Conservation (phyloP, 2,329 filamentous ascomycete genomes). For the Cercospora sojina region DNA sequence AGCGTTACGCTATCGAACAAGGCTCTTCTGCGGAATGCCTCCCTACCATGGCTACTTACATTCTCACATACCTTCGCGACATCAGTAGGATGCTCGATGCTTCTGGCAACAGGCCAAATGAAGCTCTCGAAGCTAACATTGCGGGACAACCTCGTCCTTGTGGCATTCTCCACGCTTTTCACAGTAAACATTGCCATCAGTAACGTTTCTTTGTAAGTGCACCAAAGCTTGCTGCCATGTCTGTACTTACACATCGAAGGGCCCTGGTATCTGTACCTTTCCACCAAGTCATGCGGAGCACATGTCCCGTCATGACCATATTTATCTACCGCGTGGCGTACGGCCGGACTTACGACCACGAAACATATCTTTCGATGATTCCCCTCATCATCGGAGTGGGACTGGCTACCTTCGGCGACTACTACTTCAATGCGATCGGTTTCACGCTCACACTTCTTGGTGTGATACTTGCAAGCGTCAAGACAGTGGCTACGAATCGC, state of each 20-base stretch:
- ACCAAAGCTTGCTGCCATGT: not conserved
- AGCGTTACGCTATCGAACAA: conserved; percentile 61
- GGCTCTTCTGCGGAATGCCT: conserved; percentile 54
- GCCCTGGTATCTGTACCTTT: conserved; percentile 59
- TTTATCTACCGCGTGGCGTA: conserved; percentile 61
- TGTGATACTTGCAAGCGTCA: conserved; percentile 44
- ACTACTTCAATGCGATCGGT: conserved; percentile 59
- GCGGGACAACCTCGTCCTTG: conserved; percentile 55
- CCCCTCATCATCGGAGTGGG: conserved; percentile 62
- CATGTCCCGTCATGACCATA: conserved; percentile 61
- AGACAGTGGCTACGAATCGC: conserved; percentile 64
- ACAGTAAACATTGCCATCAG: conserved; percentile 65
- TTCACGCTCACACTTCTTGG: conserved; percentile 42
- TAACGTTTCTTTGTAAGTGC: conserved; percentile 57
- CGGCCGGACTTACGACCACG: conserved; percentile 55
- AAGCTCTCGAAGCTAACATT: conserved; percentile 53
- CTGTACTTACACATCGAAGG: conserved; percentile 11
- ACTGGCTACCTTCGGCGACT: conserved; percentile 62
- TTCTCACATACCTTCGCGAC: conserved; percentile 59
- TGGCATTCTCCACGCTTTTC: conserved; percentile 61
- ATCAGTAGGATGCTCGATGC: conserved; percentile 54
- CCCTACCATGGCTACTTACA: conserved; percentile 62
- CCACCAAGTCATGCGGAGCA: conserved; percentile 64
- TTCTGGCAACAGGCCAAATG: conserved; percentile 55
- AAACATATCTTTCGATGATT: conserved; percentile 60